These are phyloP conservation scores for Clarireedia monteithiana DNA, from an alignment of 2,329 filamentous ascomycete species.

Conservation along the genomic window DNA sequence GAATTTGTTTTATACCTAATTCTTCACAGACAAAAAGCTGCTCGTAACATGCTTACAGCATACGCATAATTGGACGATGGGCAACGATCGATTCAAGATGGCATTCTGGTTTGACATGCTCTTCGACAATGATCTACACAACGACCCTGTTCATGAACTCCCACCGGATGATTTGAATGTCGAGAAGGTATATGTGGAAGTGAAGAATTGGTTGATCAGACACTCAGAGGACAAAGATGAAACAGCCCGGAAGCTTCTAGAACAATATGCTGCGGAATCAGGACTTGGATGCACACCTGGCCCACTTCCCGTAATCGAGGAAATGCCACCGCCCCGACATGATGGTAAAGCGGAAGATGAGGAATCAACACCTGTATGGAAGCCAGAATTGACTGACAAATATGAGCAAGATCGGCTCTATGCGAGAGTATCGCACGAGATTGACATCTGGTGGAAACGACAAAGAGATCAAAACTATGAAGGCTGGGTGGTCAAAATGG, in stretches of 20 bases:
- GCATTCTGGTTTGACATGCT: conserved; percentile 60
- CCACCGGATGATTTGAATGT: conserved; percentile 42
- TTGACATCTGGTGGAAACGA: conserved; percentile 58
- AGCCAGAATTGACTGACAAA: conserved; percentile 42
- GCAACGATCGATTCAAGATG: conserved; percentile 64
- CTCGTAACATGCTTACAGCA: conserved; percentile 59
- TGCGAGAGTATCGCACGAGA: conserved; percentile 54
- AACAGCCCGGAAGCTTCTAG: conserved; percentile 45
- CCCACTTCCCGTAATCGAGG: conserved; percentile 16
- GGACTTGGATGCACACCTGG: conserved; percentile 28
- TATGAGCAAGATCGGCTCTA: conserved; percentile 52
- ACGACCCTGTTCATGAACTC: conserved; percentile 45
- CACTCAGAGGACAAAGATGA: conserved; percentile 49
- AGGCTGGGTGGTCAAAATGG: conserved; percentile 51
- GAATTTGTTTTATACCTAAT: neutral
- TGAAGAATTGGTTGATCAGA: conserved; percentile 54
- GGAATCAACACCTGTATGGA: conserved; percentile 26
- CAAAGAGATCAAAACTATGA: conserved; percentile 53
- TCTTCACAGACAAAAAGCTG: conserved; percentile 51
- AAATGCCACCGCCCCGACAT: conserved; percentile 1
- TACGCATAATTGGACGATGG: conserved; percentile 62
- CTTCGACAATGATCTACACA: conserved; percentile 48
- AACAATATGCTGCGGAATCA: conserved; percentile 40
- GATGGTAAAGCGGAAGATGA: conserved; percentile 16
- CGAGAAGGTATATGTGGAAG: conserved; percentile 50